Evolutionary conservation across 2,329 filamentous ascomycete species (phyloP).

Genomic region (Microcyclosporella mali): DNA sequence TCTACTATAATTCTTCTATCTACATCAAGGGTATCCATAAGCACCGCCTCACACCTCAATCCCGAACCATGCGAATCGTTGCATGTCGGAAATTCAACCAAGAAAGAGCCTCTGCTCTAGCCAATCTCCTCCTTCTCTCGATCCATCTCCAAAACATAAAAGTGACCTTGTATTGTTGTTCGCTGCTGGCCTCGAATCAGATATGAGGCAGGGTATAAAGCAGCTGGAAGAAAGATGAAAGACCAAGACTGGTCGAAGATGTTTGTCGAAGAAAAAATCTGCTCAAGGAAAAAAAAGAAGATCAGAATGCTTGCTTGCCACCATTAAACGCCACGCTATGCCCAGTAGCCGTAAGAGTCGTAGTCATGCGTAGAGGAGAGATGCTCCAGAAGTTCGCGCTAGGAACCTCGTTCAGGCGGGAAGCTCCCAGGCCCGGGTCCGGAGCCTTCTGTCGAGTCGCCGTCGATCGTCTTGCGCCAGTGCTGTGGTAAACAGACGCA

Average conservation of each 20-base stretch:
- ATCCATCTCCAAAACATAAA: too few species aligned
- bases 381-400: constrained; percentile 6
- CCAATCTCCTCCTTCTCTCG: too few species aligned
- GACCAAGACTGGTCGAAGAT: constrained; percentile 2
- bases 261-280: neutral
- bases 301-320: neutral
- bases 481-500: constrained; percentile 93
- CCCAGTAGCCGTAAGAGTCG: constrained; percentile 10
- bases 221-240: constrained; percentile 1
- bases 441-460: constrained; percentile 50
- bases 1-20: too few species aligned
- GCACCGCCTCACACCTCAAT: too few species aligned
- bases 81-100: too few species aligned
- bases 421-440: constrained; percentile 11
- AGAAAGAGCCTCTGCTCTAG: too few species aligned
- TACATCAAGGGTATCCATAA: too few species aligned
- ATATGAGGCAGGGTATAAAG: constrained; percentile 7
- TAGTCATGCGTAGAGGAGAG: constrained; percentile 11
- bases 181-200: neutral
- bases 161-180: too few species aligned
- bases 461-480: constrained; percentile 94
- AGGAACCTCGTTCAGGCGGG: constrained; percentile 13
- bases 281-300: neutral
- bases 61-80: too few species aligned
- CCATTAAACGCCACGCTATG: constrained; percentile 8